These are phyloP conservation scores for Saccharum spontaneum DNA, from an alignment of 176 grass and related monocot genomes.

Conservation along the genomic window DNA sequence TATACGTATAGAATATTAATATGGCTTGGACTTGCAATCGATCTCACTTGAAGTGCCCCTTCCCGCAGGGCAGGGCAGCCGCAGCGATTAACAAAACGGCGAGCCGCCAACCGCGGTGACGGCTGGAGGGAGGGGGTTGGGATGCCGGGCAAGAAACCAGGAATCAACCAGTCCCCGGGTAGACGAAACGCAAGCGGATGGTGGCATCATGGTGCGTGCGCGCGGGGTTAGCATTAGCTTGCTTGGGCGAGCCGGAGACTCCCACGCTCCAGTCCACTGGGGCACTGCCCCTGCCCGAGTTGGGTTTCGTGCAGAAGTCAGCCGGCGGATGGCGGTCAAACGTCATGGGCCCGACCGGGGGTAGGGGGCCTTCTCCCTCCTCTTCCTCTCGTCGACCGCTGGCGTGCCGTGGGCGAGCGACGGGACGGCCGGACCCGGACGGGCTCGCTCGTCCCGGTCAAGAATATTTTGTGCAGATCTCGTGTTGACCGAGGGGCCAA, in stretches of 20 bases:
- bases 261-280: no score
- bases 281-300: background rate
- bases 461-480: slow-evolving; percentile 35
- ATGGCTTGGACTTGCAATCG: background rate
- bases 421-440: background rate
- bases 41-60: background rate
- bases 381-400: background rate
- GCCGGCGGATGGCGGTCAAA: slow-evolving; percentile 2
- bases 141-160: slow-evolving; percentile 35
- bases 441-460: slow-evolving; percentile 25
- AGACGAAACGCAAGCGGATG: background rate
- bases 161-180: background rate
- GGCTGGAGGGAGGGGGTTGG: background rate
- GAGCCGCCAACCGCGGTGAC: background rate
- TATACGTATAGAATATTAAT: no score
- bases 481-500: slow-evolving; percentile 34
- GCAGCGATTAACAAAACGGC: background rate
- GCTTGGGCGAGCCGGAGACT: background rate
- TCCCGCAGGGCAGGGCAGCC: background rate
- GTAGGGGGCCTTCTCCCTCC: background rate
- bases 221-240: background rate
- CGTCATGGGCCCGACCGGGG: background rate
- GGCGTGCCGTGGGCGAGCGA: background rate
- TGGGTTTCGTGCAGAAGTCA: slow-evolving; percentile 10
- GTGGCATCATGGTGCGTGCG: background rate